Conservation (phyloP, 202 grass and related monocot genomes). For the Cymbopogon flexuosus region DNA sequence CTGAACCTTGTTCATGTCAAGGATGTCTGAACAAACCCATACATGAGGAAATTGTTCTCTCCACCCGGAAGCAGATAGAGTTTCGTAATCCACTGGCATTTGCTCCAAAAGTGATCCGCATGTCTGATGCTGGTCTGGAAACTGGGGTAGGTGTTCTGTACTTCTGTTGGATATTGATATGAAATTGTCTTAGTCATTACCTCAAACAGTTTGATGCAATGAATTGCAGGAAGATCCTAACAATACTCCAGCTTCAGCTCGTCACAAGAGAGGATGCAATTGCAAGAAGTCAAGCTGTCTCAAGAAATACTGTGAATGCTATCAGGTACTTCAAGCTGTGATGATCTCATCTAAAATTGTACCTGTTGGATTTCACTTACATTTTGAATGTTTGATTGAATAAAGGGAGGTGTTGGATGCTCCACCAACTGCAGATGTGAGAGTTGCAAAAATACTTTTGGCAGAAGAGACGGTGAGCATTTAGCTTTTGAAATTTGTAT, state of each 20-base stretch:
- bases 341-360: slow-evolving; percentile 17
- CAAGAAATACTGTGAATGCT: slow-evolving; percentile 99
- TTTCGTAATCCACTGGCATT: slow-evolving; percentile 91
- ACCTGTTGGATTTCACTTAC: slow-evolving; percentile 21
- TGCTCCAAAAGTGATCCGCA: slow-evolving; percentile 90
- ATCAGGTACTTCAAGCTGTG: slow-evolving; percentile 57
- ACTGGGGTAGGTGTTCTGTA: slow-evolving; percentile 46
- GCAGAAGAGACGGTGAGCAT: slow-evolving; percentile 73
- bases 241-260: slow-evolving; percentile 83
- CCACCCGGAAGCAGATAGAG: slow-evolving; percentile 90
- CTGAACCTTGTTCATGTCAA: slow-evolving; percentile 87
- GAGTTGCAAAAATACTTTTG: slow-evolving; percentile 87
- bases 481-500: slow-evolving; percentile 16
- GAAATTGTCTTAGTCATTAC: not conserved
- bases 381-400: slow-evolving; percentile 28
- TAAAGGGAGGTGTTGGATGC: slow-evolving; percentile 90
- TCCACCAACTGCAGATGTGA: slow-evolving; percentile 92
- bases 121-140: slow-evolving; percentile 61
- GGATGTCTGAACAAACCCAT: slow-evolving; percentile 92
- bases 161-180: slow-evolving; percentile 1
- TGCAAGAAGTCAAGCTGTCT: slow-evolving; percentile 97
- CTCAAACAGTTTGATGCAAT: slow-evolving; percentile 1
- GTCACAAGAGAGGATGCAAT: slow-evolving; percentile 97
- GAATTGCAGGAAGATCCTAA: slow-evolving; percentile 74
- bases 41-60: slow-evolving; percentile 90